Base-by-base conservation (phyloP, 257 asterid species). In the Nicotiana noctiflora region DNA sequence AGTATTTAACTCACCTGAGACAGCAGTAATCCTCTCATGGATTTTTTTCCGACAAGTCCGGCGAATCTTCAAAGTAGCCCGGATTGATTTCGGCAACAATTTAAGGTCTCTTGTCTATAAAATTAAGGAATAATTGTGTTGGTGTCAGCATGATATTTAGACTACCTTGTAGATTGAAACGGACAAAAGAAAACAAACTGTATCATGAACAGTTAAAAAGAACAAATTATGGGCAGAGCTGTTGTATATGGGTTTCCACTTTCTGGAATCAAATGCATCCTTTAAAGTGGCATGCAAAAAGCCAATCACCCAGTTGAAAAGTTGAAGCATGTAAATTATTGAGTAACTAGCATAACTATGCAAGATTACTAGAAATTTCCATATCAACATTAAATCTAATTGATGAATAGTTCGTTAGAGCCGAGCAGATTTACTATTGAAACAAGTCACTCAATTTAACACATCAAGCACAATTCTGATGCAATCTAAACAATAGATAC, bases 91-190 rank as follows among this genome's bases (percentile, higher is more conserved):
- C 27, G 98, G 97, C 85, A 94, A 80, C 91, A 89, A 84, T 83
- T 88, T 94, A 84, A 91, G 79, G 82, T 94, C 98, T 81, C 94
- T 92, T 8, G 97, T 91, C 99, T 96, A 84, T 81, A 87, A 15
- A 80, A 76, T 74, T 79, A 75, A 21, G 21, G 23, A 51, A 56
- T 4, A 2, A 74, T 25, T 25, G 17, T 5, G 3, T 49, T 23
- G 15, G 44, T 61, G 12, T 49, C 46, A 44, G 21, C 76, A 68
- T 40, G 21, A 14, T 6, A 44, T 6, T 74, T 74, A 23, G 15
- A 25, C 78, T 44, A 72, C 18, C 10, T 13, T 14, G 44, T 15
- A 49, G 44, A 25, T 14, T 74, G 61, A 25, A 74, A 49, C 8
- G 51, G 34, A 15, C 8, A 8, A 49, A 3, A 49, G 25, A 49